Percentiles rank a stretch among this genome's conserved stretches.
These are phyloP conservation scores for Geotrichum phurueaensis DNA, from an alignment of 1,139 yeast species.

Conservation along the genomic window DNA sequence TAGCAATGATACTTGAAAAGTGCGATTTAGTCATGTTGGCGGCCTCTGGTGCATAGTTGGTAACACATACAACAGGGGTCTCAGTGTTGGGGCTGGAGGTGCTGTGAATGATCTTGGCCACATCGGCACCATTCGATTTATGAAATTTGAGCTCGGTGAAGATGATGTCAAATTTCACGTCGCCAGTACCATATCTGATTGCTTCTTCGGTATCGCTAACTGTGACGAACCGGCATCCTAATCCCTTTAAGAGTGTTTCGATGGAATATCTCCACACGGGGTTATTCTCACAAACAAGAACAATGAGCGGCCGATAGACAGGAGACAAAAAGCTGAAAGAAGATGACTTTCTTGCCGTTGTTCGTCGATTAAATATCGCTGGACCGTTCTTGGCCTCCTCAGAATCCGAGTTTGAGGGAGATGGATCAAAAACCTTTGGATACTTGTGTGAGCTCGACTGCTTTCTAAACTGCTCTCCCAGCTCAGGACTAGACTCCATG, in stretches of 20 bases:
- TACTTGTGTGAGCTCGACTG: conserved; percentile 29
- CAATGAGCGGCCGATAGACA: conserved; percentile 44
- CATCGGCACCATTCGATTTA: conserved; percentile 63
- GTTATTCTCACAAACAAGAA: conserved; percentile 79
- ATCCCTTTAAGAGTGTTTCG: conserved; percentile 55
- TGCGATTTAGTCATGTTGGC: conserved; percentile 36
- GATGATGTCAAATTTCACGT: conserved; percentile 77
- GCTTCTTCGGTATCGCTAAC: conserved; percentile 79
- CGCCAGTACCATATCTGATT: conserved; percentile 74
- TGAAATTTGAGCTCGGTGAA: conserved; percentile 63
- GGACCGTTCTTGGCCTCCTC: conserved; percentile 56
- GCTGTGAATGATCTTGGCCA: conserved; percentile 67
- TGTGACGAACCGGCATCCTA: conserved; percentile 78
- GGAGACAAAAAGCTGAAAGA: conserved; percentile 24
- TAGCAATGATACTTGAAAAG: conserved; percentile 69
- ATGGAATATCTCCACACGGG: conserved; percentile 73
- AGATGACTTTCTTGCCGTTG: conserved; percentile 37
- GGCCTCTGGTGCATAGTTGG: conserved; percentile 71
- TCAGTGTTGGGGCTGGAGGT: conserved; percentile 69
- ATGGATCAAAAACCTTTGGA: conserved; percentile 42
- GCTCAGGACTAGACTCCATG: conserved; percentile 30
- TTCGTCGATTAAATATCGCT: conserved; percentile 54
- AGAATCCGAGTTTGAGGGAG: conserved; percentile 65
- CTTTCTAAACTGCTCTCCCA: conserved; percentile 25
- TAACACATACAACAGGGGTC: conserved; percentile 74